These are phyloP conservation scores for Picea abies DNA, from an alignment of 83 land plant genomes.

Conservation along the genomic window DNA sequence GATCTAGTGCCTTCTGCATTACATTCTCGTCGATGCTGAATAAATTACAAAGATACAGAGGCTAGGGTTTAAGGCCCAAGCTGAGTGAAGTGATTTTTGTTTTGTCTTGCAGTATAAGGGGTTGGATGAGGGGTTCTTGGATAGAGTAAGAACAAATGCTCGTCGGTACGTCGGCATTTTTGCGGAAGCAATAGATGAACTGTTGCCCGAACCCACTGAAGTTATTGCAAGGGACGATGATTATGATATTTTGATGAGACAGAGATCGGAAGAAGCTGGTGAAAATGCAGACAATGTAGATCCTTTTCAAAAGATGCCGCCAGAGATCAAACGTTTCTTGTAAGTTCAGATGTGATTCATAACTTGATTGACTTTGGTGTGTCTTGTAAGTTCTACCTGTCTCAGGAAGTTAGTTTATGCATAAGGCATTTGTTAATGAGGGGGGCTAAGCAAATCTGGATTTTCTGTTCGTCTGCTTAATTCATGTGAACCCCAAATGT, in stretches of 20 bases:
- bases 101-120: slow-evolving; percentile 64
- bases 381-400: neutral
- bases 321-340: slow-evolving; percentile 94
- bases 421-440: neutral
- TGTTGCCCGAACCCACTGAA: slow-evolving; percentile 94
- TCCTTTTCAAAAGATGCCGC: slow-evolving; percentile 81
- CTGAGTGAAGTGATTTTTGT: neutral
- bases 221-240: slow-evolving; percentile 78
- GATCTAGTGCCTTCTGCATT: neutral
- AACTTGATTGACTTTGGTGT: neutral
- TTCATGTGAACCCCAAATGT: neutral
- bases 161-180: slow-evolving; percentile 81
- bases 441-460: neutral
- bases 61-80: neutral
- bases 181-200: slow-evolving; percentile 85
- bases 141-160: slow-evolving; percentile 77
- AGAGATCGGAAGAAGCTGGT: slow-evolving; percentile 71
- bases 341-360: slow-evolving; percentile 32
- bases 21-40: neutral
- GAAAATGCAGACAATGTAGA: slow-evolving; percentile 74
- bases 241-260: slow-evolving; percentile 90
- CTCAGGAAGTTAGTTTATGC: neutral
- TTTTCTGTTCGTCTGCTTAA: neutral
- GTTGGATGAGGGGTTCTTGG: slow-evolving; percentile 68
- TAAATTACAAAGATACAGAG: neutral